Base-by-base conservation (phyloP, 306 rosid genomes). In the Ormosia emarginata region DNA sequence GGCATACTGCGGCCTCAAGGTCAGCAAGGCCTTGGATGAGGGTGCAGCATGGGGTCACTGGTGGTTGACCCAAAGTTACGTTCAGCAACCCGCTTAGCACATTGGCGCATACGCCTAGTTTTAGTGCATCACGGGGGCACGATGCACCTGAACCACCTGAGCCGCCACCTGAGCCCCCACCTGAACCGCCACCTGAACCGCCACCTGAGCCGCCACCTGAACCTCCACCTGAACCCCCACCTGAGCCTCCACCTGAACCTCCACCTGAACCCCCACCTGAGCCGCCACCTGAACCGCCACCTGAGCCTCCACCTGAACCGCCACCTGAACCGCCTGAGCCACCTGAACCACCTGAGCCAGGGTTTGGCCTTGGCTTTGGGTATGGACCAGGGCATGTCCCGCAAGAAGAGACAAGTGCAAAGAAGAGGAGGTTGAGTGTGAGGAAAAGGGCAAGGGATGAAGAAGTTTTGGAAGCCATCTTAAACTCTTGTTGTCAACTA, bases 1-100 rank as follows among this genome's bases (percentile, higher is more conserved):
- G 94, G 79, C 98, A 94, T 6, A 83, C 79, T 0, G 95, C 97
- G 13, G 95, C 95, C 32, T 92, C 97, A 2, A 92, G 85, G 40
- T 92, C 92, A 36, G 71, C 92, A 17, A 94, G 97, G 2, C 98
- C 97, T 12, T 91, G 24, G 9, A 94, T 17, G 32, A 94, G 90
- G 36, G 78, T 1, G 85, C 98, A 94, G 74, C 98, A 94, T 3
- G 95, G 95, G 0, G 77, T 10, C 0, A 85, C 89, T 0, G 97
- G 93, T 52, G 95, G 94, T 9, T 52, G 58, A 14, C 97, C 94
- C 5, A 94, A 7, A 17, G 84, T 85, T 10, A 83, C 1, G 77
- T 92, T 88, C 14, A 92, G 17, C 77, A 94, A 72, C 3, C 97
- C 90, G 2, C 9, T 81, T 6, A 94, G 90, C 2, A 94, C 84